phyloP scores from a whole-genome alignment of 768 basidiomycete genomes.

The Pluteus cervinus region DNA sequence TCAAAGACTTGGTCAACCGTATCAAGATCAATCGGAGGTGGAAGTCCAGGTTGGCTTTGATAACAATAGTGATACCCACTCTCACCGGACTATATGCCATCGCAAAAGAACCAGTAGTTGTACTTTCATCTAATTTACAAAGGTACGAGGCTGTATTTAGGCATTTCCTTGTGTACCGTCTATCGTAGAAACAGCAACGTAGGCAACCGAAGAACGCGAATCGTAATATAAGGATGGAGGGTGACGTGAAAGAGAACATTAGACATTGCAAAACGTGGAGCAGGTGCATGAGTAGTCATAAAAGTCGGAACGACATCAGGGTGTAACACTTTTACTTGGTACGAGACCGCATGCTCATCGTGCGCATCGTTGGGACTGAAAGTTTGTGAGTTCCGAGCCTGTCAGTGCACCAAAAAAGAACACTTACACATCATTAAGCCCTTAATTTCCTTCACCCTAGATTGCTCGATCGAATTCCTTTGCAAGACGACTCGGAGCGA shows the following conservation, averaged over 20 bases:
- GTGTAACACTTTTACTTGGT: too few relatives aligned
- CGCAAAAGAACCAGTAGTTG: conserved; percentile 51
- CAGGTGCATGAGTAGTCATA: too few relatives aligned
- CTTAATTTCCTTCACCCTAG: conserved; percentile 57
- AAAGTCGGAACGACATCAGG: too few relatives aligned
- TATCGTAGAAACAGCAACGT: too few relatives aligned
- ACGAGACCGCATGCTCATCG: conserved; percentile 55
- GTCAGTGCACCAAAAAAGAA: background rate
- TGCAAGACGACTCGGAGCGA: conserved; percentile 53
- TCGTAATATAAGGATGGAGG: too few relatives aligned
- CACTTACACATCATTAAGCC: conserved; percentile 69
- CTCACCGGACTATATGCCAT: conserved; percentile 49
- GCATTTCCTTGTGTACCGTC: too few relatives aligned
- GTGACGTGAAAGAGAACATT: too few relatives aligned
- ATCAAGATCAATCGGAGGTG: conserved; percentile 11
- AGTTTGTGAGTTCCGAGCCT: conserved; percentile 8
- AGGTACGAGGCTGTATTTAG: conserved; percentile 53
- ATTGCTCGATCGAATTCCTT: conserved; percentile 46
- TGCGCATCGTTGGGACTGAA: conserved; percentile 59
- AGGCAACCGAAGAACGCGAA: too few relatives aligned
- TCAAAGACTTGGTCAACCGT: conserved; percentile 1
- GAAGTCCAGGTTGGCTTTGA: conserved; percentile 16
- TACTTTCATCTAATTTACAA: conserved; percentile 41
- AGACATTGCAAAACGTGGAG: too few relatives aligned
- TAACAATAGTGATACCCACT: conserved; percentile 39